phyloP scores from a whole-genome alignment of 345 rosid species.

The Tarenaya hassleriana region DNA sequence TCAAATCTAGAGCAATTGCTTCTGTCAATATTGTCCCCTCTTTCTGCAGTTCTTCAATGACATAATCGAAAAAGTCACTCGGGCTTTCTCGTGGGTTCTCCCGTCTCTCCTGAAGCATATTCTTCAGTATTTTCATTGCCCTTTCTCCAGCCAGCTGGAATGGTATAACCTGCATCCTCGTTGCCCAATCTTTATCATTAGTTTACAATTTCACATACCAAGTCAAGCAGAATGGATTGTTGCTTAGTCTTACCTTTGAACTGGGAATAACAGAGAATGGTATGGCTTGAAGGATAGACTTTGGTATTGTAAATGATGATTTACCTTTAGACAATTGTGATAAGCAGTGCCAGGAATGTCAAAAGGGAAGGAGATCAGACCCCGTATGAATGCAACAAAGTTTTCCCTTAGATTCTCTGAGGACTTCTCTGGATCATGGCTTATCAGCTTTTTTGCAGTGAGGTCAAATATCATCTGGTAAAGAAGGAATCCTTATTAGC shows the following conservation, averaged over 20 bases:
- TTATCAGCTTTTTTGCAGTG: conserved; percentile 21
- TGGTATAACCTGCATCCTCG: conserved; percentile 56
- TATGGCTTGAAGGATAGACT: background rate
- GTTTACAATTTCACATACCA: too few species aligned
- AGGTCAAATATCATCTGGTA: conserved; percentile 30
- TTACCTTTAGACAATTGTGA: conserved; percentile 32
- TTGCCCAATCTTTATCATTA: conserved; percentile 37
- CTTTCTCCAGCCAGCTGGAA: conserved; percentile 80
- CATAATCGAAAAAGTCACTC: conserved; percentile 74
- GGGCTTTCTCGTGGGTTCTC: conserved; percentile 39
- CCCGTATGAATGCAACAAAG: conserved; percentile 26
- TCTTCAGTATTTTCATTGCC: conserved; percentile 77
- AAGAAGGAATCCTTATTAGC: background rate
- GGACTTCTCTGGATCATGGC: conserved; percentile 20
- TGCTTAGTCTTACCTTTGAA: background rate
- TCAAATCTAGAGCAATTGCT: conserved; percentile 78
- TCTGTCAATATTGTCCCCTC: conserved; percentile 80
- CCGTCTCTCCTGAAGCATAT: conserved; percentile 64
- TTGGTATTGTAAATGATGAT: background rate
- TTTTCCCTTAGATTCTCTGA: conserved; percentile 22
- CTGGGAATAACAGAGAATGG: background rate
- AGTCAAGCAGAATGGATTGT: too few species aligned
- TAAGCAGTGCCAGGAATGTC: conserved; percentile 36
- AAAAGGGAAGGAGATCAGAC: conserved; percentile 32
- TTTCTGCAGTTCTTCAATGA: conserved; percentile 70